phyloP scores from a whole-genome alignment of 2,329 filamentous ascomycete genomes.

The Sclerotinia glacialis region DNA sequence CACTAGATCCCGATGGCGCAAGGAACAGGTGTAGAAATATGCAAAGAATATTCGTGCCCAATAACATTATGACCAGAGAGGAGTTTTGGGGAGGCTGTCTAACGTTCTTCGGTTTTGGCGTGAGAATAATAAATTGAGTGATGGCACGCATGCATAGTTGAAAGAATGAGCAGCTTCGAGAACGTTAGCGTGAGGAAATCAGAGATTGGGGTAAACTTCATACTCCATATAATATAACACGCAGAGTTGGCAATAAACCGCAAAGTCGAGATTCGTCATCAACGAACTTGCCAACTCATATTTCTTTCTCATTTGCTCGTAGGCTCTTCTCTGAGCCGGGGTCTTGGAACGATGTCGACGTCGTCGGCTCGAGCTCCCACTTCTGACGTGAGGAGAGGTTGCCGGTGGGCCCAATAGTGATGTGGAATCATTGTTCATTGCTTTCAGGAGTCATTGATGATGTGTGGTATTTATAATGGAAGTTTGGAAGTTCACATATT shows the following conservation, averaged over 20 bases:
- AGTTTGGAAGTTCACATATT: constrained; percentile 30
- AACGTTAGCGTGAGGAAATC: background rate
- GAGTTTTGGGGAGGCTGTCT: constrained; percentile 54
- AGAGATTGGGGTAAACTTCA: constrained; percentile 31
- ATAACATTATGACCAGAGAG: constrained; percentile 56
- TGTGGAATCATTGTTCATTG: constrained; percentile 53
- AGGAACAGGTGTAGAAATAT: constrained; percentile 57
- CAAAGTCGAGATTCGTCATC: constrained; percentile 58
- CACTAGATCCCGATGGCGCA: constrained; percentile 55
- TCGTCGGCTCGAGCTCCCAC: constrained; percentile 15
- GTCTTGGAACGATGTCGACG: constrained; percentile 19
- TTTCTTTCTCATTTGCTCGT: constrained; percentile 51
- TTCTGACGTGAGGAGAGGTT: constrained; percentile 28
- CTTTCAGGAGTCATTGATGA: constrained; percentile 40
- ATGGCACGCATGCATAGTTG: constrained; percentile 58
- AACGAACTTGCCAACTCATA: constrained; percentile 57
- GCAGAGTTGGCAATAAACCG: constrained; percentile 64
- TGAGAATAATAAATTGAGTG: constrained; percentile 62
- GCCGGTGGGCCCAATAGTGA: constrained; percentile 32
- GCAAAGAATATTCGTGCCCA: constrained; percentile 59
- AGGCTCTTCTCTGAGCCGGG: constrained; percentile 38
- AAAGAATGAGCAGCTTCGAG: constrained; percentile 59
- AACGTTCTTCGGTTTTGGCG: constrained; percentile 54
- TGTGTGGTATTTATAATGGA: constrained; percentile 14
- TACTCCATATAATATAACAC: constrained; percentile 71